Percentiles rank a stretch among this genome's conserved stretches.
Conservation (phyloP, 108 stramenopile genomes). For the Heterococcus sp. region DNA sequence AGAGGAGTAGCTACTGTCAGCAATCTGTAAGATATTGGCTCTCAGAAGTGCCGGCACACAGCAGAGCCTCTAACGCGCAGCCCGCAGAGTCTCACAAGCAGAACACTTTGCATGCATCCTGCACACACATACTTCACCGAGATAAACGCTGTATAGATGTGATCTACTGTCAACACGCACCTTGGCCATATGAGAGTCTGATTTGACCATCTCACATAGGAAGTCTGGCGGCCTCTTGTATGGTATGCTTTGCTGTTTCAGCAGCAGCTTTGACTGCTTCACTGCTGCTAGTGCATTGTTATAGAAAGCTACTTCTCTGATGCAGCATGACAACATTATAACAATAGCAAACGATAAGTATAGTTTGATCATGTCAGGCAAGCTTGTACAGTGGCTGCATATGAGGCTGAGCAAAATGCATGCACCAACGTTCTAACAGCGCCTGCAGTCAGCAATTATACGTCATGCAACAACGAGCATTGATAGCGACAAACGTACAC, state of each 20-base stretch:
- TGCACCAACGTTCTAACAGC: background rate
- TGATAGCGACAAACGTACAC: background rate
- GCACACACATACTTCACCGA: too few species aligned
- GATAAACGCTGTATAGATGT: too few species aligned
- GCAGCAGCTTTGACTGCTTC: constrained; percentile 61
- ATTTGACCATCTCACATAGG: constrained; percentile 98
- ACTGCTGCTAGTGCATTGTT: constrained; percentile 84
- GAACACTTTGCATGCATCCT: too few species aligned
- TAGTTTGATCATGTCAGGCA: background rate
- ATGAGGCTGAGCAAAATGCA: background rate
- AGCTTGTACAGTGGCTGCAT: background rate
- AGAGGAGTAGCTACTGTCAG: too few species aligned
- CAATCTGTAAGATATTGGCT: too few species aligned
- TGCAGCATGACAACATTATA: background rate
- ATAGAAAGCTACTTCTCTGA: constrained; percentile 63
- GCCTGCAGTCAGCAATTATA: background rate
- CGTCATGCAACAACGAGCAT: too few species aligned
- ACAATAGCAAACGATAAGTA: background rate
- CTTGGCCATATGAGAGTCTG: constrained; percentile 84
- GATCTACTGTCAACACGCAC: too few species aligned
- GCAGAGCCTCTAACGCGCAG: too few species aligned
- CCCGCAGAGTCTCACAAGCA: too few species aligned
- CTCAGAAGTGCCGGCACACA: too few species aligned
- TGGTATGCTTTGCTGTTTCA: constrained; percentile 38
- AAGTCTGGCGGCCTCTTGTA: constrained; percentile 85